Conservation (phyloP, 2,329 filamentous ascomycete genomes). For the Aureobasidium musti region DNA sequence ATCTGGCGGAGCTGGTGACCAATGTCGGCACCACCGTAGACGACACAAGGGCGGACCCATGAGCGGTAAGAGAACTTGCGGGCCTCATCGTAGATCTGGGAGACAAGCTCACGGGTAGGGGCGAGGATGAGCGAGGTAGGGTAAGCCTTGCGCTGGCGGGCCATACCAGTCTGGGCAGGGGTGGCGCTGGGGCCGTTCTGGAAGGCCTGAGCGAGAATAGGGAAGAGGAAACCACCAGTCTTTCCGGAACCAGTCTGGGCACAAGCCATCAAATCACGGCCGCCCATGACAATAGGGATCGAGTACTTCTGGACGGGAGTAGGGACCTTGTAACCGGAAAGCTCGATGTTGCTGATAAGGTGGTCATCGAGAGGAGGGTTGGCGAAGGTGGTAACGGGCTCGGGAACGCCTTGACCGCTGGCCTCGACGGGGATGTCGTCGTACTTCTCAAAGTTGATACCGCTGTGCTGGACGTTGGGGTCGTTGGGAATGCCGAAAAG, state of each 20-base stretch:
- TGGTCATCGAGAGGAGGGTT: slow-evolving; percentile 96
- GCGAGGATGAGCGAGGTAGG: slow-evolving; percentile 94
- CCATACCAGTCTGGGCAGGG: slow-evolving; percentile 69
- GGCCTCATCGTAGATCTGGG: slow-evolving; percentile 96
- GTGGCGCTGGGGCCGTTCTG: slow-evolving; percentile 80
- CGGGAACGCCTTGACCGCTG: slow-evolving; percentile 88
- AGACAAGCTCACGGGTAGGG: slow-evolving; percentile 96
- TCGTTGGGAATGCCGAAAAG: slow-evolving; percentile 91
- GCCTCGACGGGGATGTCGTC: slow-evolving; percentile 99
- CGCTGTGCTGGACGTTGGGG: slow-evolving; percentile 90
- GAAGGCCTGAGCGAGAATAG: slow-evolving; percentile 97
- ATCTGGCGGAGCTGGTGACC: slow-evolving; percentile 97
- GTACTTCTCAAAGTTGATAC: slow-evolving; percentile 99
- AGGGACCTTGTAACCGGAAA: slow-evolving; percentile 91
- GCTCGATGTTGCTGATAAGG: slow-evolving; percentile 85
- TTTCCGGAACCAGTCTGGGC: slow-evolving; percentile 99
- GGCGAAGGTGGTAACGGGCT: slow-evolving; percentile 85
- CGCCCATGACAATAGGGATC: slow-evolving; percentile 96
- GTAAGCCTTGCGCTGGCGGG: slow-evolving; percentile 95
- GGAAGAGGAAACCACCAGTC: slow-evolving; percentile 99
- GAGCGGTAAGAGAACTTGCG: slow-evolving; percentile 99
- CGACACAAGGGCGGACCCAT: slow-evolving; percentile 97
- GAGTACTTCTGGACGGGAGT: slow-evolving; percentile 99
- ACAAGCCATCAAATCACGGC: slow-evolving; percentile 98
- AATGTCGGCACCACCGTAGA: slow-evolving; percentile 99